phyloP scores from a whole-genome alignment of 176 grass and related monocot species.

The Tillandsia fasciculata region DNA sequence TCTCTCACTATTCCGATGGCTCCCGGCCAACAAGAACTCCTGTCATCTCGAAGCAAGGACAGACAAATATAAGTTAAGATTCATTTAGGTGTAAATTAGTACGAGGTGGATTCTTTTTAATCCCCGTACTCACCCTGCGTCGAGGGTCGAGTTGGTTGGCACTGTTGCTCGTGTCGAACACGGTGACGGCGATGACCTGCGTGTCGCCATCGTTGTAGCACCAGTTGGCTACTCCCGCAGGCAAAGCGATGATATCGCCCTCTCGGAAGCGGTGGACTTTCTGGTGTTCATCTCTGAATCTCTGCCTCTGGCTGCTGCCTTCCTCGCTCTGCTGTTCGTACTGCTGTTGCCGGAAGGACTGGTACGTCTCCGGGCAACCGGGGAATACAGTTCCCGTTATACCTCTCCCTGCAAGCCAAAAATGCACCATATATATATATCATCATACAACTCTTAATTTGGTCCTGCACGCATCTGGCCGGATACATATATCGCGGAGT shows the following conservation, averaged over 20 bases:
- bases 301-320: background rate
- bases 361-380: background rate
- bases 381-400: background rate
- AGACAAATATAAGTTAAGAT: background rate
- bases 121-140: constrained; percentile 3
- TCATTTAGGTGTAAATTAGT: background rate
- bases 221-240: constrained; percentile 23
- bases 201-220: constrained; percentile 33
- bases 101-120: background rate
- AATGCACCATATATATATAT: background rate
- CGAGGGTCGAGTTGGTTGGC: constrained; percentile 9
- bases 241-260: constrained; percentile 17
- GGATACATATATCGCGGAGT: too few relatives aligned
- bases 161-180: background rate
- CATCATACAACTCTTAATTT: background rate
- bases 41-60: constrained; percentile 1
- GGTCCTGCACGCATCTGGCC: too few relatives aligned
- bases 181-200: constrained; percentile 22
- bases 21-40: constrained; percentile 40
- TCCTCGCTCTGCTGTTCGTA: background rate
- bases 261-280: constrained; percentile 13
- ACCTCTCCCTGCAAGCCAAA: background rate
- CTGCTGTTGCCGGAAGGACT: background rate
- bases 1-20: background rate
- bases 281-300: constrained; percentile 22